Evolutionary conservation across 2,329 filamentous ascomycete species (phyloP), one percentile per base, ranked within the genome.

Genomic region (Dactylellina drechsleri): DNA sequence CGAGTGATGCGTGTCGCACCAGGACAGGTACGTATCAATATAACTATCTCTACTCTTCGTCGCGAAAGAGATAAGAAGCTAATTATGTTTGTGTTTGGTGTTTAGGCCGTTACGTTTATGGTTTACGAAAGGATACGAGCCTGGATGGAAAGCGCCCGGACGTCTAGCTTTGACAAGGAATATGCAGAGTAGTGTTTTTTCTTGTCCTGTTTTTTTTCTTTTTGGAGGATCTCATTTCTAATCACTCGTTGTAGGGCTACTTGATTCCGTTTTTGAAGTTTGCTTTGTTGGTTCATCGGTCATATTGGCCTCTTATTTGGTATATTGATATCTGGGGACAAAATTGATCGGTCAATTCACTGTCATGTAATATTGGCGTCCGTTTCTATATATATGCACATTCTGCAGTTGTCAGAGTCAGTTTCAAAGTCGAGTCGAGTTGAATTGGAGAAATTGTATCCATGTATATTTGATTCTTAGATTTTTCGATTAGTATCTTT

Each of bases 1-100:
- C 88, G 95, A 79, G 91, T 99, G 79, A 98, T 98, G 93, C 89
- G 95, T 80, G 95, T 99, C 64, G 95, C 95, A 26, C 95, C 95
- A 6, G 95, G 95, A 54, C 95, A 99, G 85, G 95, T 78, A 77
- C 56, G 18, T 10, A 12, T 15, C 13, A n/a, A 45, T 15, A 40
- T 13, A 23, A 36, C 31, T 8, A 4, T 10, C 10, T 36, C 31
- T 5, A 7, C 1, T 36, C 31, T 36, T 36, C 6, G 31, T 36
- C 10, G 1, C 6, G 31, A 36, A 36, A 36, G 6, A 7, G 1
- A 10, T 36, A 36, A 1, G 31, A 36, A 10, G 31, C 31, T 36
- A 10, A 36, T 16, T 15, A n/a, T 4, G 18, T 18, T 7, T n/a
- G n/a, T 28, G 56, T 59, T n/a, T 64, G 13, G 13, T 47, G n/a